These are phyloP conservation scores for Vinca minor DNA, from an alignment of 257 asterid genomes.

Conservation along the genomic window DNA sequence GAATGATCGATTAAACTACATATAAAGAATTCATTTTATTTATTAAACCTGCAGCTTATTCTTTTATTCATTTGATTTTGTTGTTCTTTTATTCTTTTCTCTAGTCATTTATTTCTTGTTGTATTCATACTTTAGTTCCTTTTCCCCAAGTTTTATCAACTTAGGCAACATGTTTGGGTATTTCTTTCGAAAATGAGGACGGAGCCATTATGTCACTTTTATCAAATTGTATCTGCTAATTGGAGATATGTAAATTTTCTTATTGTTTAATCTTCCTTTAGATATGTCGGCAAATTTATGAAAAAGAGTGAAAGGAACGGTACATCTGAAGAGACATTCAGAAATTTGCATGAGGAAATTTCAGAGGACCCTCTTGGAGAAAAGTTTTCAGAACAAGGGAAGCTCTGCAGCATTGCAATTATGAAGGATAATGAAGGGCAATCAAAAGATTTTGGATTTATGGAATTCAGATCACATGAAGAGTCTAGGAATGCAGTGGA, in stretches of 20 bases:
- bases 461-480: slow-evolving; percentile 50
- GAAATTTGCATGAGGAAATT: slow-evolving; percentile 43
- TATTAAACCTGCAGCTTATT: not conserved
- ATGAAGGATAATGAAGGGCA: slow-evolving; percentile 50
- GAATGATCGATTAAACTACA: not conserved
- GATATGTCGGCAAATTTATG: slow-evolving; percentile 34
- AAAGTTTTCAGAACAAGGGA: slow-evolving; percentile 51
- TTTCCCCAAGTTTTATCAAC: too few relatives aligned
- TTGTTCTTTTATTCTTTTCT: too few relatives aligned
- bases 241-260: not conserved
- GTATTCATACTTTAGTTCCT: too few relatives aligned
- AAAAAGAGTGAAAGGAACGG: slow-evolving; percentile 41
- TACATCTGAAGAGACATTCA: slow-evolving; percentile 30
- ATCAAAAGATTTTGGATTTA: slow-evolving; percentile 77
- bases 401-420: too few relatives aligned
- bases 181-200: not conserved
- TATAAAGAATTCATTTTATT: not conserved
- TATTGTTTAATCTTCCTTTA: slow-evolving; percentile 3
- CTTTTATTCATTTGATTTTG: too few relatives aligned
- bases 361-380: slow-evolving; percentile 48
- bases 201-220: not conserved
- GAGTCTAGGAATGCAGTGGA: slow-evolving; percentile 53
- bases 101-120: too few relatives aligned
- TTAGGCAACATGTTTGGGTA: not conserved
- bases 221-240: not conserved